Evolutionary conservation across 257 asterid species (phyloP).

Genomic region (Solanum chilense): DNA sequence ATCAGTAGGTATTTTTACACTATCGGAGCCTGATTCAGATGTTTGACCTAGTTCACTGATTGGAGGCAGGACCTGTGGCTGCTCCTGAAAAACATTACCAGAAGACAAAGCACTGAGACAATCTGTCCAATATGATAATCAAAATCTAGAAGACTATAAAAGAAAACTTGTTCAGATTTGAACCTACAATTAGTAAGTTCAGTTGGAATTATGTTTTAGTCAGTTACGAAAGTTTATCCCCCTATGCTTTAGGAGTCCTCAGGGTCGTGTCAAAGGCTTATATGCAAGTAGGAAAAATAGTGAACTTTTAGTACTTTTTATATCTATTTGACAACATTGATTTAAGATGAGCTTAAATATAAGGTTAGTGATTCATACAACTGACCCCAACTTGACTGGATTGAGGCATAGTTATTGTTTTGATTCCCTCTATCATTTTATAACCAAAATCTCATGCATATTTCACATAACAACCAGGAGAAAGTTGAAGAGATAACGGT

Average conservation of each 20-base stretch:
- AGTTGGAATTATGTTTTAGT: background rate
- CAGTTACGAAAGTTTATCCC: background rate
- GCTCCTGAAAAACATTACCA: constrained; percentile 18
- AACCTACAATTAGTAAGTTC: background rate
- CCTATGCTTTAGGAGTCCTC: background rate
- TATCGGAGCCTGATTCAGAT: constrained; percentile 8
- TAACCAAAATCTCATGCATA: background rate
- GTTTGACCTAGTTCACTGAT: background rate
- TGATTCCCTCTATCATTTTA: background rate
- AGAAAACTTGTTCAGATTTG: background rate
- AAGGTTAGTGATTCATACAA: background rate
- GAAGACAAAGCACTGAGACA: background rate
- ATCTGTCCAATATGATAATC: background rate
- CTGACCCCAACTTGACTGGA: background rate
- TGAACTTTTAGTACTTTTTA: background rate
- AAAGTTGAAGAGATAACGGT: background rate
- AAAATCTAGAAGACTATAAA: background rate
- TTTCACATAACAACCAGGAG: background rate
- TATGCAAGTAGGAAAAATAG: background rate
- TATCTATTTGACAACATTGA: background rate
- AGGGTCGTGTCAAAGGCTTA: background rate
- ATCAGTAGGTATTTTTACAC: constrained; percentile 32
- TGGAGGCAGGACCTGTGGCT: background rate
- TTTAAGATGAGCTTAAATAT: background rate
- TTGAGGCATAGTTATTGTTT: background rate